Base-by-base conservation (phyloP, 768 basidiomycete species). In the Termitomyces sp. region DNA sequence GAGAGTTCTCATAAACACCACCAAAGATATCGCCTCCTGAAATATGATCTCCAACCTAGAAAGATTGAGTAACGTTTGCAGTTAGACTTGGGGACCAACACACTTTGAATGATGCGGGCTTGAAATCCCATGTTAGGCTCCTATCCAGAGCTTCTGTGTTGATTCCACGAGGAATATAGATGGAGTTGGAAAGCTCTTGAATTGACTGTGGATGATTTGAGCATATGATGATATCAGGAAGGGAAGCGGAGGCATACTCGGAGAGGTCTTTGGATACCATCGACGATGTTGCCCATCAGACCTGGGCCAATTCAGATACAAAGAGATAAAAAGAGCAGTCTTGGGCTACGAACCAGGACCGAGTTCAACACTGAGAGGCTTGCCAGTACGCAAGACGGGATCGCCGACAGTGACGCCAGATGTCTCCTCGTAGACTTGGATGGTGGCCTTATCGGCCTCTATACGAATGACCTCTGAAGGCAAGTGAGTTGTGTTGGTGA, bases 401-500 rank as follows among this genome's bases (percentile, higher is more conserved):
- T 99, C 97, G 27, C 97, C 97, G 50, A 98, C 95, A 6, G 96
- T 98, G 39, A 99, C 97, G 51, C 97, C 97, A 40, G 96, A 97
- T 6, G 96, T 98, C 77, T 99, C 97, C 72, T 99, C 97, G 66
- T 99, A 98, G 10, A 99, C 97, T 71, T 99, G 97, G 57, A 99
- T 98, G 12, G 97, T 98, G 40, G 91, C 91, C 75, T 97, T 96
- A 75, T 99, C 97, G 58, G 86, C 86, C 62, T 98, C 97, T 74
- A 99, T 98, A 64, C 97, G 85, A 65, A 99, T 99, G 64, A 99
- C 97, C 92, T 99, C 97, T 95, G 65, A 20, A 39, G 22, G 18
- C 27, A 10, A 23, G 33, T 47, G 22, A 62, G 43, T 61, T 50
- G 38, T 12, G 55, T 35, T 38, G 23, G 44, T 29, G 38, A 44